These are phyloP conservation scores for Castanea crenata DNA, from an alignment of 306 rosid species.

Conservation along the genomic window DNA sequence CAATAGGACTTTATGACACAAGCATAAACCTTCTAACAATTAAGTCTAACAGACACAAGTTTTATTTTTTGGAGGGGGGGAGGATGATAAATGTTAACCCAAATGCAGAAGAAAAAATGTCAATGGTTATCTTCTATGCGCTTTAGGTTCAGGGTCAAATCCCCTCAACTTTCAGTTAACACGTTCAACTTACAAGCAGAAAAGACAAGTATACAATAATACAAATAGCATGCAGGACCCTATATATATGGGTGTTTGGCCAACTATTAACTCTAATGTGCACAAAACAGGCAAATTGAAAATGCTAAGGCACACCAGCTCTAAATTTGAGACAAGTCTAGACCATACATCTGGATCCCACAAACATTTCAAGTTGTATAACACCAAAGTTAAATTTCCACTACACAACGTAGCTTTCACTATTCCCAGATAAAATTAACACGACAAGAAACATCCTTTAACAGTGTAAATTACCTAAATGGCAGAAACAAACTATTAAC, in stretches of 20 bases:
- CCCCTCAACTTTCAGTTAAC: no score
- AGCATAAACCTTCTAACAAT: neutral
- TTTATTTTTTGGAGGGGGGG: neutral
- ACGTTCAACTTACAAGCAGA: no score
- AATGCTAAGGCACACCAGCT: neutral
- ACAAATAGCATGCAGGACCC: neutral
- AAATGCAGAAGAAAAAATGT: neutral
- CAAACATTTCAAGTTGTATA: neutral
- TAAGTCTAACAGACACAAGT: neutral
- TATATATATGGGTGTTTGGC: neutral
- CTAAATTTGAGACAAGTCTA: neutral
- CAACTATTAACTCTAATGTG: neutral
- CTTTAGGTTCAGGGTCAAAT: no score
- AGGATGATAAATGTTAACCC: neutral
- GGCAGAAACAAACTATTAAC: slow-evolving; percentile 49
- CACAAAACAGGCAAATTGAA: neutral
- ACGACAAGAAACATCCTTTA: no score
- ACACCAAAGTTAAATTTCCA: neutral
- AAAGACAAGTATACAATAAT: neutral
- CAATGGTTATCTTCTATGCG: no score
- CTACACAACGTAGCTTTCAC: neutral
- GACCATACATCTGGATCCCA: neutral
- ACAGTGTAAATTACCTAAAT: neutral
- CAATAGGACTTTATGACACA: neutral
- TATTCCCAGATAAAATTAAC: neutral